Percentiles rank a stretch among this genome's conserved stretches.
These are phyloP conservation scores for Spinacia oleracea DNA, from an alignment of 179 eudicot species.

Conservation along the genomic window DNA sequence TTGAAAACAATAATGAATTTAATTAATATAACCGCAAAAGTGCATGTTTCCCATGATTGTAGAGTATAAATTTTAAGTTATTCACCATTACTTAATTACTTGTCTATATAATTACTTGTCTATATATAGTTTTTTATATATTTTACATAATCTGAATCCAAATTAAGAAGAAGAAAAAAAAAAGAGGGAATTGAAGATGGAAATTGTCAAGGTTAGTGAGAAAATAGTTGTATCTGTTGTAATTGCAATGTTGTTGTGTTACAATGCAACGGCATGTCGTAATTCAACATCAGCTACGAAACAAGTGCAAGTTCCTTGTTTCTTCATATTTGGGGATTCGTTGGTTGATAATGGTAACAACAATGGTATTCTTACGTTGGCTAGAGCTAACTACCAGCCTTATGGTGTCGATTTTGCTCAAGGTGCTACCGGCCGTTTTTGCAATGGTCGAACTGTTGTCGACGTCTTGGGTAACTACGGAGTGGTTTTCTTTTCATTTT, in stretches of 20 bases:
- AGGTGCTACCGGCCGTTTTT: slow-evolving; percentile 75
- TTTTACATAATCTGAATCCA: neutral
- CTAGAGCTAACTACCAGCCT: slow-evolving; percentile 75
- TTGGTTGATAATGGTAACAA: slow-evolving; percentile 89
- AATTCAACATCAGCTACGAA: neutral
- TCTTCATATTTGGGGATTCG: slow-evolving; percentile 85
- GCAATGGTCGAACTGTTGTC: slow-evolving; percentile 72
- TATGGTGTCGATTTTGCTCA: slow-evolving; percentile 79
- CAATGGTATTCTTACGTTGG: slow-evolving; percentile 62
- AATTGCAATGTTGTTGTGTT: slow-evolving; percentile 9
- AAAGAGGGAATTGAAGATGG: neutral
- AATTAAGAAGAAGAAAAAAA: neutral
- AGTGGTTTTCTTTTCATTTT: neutral
- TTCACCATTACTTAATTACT: too few species aligned
- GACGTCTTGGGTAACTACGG: slow-evolving; percentile 75
- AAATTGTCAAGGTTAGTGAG: neutral
- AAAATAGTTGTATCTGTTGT: neutral
- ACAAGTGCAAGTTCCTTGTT: slow-evolving; percentile 53
- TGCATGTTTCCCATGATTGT: slow-evolving; percentile 18
- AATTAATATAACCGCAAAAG: neutral
- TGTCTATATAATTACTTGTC: neutral
- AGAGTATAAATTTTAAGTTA: neutral
- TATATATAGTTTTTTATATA: neutral
- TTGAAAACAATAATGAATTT: too few species aligned
- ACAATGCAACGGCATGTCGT: slow-evolving; percentile 13